Base-by-base conservation (phyloP, 2,329 filamentous ascomycete genomes). In the Colletotrichum agaves region DNA sequence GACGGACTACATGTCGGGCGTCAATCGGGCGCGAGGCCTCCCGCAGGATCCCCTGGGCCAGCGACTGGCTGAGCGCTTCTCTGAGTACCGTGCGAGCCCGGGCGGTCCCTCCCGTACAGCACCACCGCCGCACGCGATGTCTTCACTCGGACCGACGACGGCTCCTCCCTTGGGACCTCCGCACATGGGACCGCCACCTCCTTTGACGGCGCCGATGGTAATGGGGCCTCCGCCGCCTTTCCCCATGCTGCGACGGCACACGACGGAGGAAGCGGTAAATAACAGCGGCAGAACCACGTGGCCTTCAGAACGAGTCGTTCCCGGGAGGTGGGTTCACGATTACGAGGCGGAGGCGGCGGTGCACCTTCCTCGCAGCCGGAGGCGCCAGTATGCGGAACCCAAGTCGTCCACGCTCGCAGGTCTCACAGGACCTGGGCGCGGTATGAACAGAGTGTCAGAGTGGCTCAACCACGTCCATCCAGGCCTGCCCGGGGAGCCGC, bases 61-160 rank as follows among this genome's bases (percentile, higher is more conserved):
- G 49, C 82, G 85, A 21, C 78, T 86, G 10, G 85, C 84, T 3
- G 83, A 84, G 44, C 80, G 85, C 10, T 83, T 87, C 67, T 78
- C 83, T 17, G 85, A 85, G 58, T 76, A 76, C 61, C 80, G 82
- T 19, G 76, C 77, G 43, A 76, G 68, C 65, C 65, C 76, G 74
- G 55, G 53, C 33, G 19, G 70, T 60, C 50, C 69, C 23, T 52
- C 47, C 52, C 60, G 72, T 56, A 69, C 69, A 33, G 62, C 49
- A 21, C 72, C 52, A 71, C 73, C 69, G 70, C 73, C n/a, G 68
- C 62, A 63, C 39, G 6, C 59, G 44, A 27, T n/a, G 41, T 73
- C 73, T 6, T 73, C 75, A 5, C 55, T 72, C 1, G 71, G 73
- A 44, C 73, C 76, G 53, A 69, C 58, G 62, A 23, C 41, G 33